Evolutionary conservation across 2,329 filamentous ascomycete species (phyloP).

Genomic region (Incumbomyces lentus): DNA sequence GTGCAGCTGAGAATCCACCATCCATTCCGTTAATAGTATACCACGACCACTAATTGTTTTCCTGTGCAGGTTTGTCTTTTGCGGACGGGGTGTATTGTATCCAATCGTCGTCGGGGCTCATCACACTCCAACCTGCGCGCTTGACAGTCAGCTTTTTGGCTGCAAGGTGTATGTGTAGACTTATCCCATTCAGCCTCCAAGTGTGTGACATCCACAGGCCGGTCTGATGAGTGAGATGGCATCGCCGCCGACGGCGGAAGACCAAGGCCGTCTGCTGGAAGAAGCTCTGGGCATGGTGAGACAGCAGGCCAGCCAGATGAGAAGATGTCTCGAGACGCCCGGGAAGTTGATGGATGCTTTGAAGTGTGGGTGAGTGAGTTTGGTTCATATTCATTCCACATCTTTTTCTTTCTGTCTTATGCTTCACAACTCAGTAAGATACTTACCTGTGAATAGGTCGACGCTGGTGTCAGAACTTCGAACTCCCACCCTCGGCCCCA

Average conservation of each 20-base stretch:
- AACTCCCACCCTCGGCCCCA: slow-evolving; percentile 92
- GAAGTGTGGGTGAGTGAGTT: slow-evolving; percentile 79
- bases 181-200: no score
- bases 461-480: slow-evolving; percentile 97
- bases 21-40: no score
- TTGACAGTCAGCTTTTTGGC: no score
- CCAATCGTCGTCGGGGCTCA: no score
- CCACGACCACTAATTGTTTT: no score
- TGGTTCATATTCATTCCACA: neutral
- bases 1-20: no score
- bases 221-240: slow-evolving; percentile 3
- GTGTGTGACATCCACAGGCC: neutral
- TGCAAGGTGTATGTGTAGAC: no score
- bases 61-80: no score
- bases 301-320: slow-evolving; percentile 94
- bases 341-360: slow-evolving; percentile 99
- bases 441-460: slow-evolving; percentile 50
- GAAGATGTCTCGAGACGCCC: slow-evolving; percentile 90
- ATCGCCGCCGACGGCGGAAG: slow-evolving; percentile 41
- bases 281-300: slow-evolving; percentile 93
- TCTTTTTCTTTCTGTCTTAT: slow-evolving; percentile 4
- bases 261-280: slow-evolving; percentile 86
- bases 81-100: no score
- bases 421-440: slow-evolving; percentile 20
- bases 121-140: no score